Conservation (phyloP, 768 basidiomycete species). For the Naganishia vaughanmartiniae region DNA sequence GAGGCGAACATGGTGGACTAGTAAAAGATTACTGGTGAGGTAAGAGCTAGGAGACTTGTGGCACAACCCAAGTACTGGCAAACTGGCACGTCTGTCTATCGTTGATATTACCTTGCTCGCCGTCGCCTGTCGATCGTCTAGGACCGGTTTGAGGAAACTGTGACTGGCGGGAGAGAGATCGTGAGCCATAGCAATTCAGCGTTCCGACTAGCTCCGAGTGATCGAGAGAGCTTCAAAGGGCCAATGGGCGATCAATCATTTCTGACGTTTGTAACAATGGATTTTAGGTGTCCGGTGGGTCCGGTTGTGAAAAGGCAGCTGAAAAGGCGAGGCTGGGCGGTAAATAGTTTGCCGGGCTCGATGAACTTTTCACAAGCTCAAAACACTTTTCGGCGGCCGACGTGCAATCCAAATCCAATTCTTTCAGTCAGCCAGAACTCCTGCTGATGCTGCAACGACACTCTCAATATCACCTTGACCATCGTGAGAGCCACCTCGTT, state of each 20-base stretch:
- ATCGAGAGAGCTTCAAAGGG: not conserved
- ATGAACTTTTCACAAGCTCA: not conserved
- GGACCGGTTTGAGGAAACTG: not conserved
- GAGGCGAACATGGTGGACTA: conserved; percentile 19
- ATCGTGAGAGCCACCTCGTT: conserved; percentile 21
- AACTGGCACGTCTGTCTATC: not conserved
- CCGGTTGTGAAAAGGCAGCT: no score
- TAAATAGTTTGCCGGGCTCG: not conserved
- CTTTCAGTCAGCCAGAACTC: no score
- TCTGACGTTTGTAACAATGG: not conserved
- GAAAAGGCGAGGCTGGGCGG: conserved; percentile 3
- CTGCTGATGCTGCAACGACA: no score
- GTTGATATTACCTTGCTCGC: not conserved
- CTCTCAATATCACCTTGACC: conserved; percentile 2
- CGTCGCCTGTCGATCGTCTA: conserved; percentile 4
- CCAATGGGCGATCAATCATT: conserved; percentile 7
- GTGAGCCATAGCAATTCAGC: no score
- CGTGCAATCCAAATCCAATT: not conserved
- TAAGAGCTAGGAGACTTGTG: not conserved
- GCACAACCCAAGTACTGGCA: not conserved
- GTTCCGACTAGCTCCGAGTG: conserved; percentile 12
- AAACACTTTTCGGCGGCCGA: not conserved
- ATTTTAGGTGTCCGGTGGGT: not conserved
- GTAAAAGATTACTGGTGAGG: not conserved
- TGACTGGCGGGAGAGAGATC: conserved; percentile 8